These are phyloP conservation scores for Massariosphaeria phaeospora DNA, from an alignment of 495 filamentous ascomycete species.

Conservation along the genomic window DNA sequence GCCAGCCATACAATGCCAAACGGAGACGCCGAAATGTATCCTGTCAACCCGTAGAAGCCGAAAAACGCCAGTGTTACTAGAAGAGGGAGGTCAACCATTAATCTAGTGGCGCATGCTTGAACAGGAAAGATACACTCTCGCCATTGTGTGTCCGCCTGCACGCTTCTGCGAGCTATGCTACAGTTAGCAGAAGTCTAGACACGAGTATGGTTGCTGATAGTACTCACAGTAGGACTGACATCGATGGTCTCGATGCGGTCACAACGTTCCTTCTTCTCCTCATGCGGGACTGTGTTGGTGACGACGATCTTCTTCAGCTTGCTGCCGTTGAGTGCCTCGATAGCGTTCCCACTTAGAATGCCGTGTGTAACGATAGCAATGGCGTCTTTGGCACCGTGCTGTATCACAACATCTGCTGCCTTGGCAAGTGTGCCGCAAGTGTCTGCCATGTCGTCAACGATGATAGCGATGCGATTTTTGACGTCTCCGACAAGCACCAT, in stretches of 20 bases:
- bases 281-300: slow-evolving; percentile 93
- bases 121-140: slow-evolving; percentile 87
- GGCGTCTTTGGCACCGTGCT: slow-evolving; percentile 80
- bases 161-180: slow-evolving; percentile 50
- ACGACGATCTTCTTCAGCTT: slow-evolving; percentile 75
- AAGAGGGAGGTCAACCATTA: no score
- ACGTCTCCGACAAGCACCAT: slow-evolving; percentile 80
- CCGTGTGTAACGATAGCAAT: slow-evolving; percentile 96
- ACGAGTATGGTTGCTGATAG: slow-evolving; percentile 4
- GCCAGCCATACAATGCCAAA: no score
- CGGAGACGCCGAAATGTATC: no score
- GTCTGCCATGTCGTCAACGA: slow-evolving; percentile 74
- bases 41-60: no score
- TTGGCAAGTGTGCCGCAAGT: slow-evolving; percentile 94
- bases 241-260: slow-evolving; percentile 83
- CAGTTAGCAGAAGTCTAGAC: slow-evolving; percentile 32
- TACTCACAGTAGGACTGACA: slow-evolving; percentile 75
- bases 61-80: no score
- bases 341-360: slow-evolving; percentile 86
- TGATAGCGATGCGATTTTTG: slow-evolving; percentile 60
- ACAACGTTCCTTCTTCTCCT: slow-evolving; percentile 74
- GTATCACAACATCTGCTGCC: slow-evolving; percentile 84
- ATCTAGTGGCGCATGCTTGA: slow-evolving; percentile 72
- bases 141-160: slow-evolving; percentile 93
- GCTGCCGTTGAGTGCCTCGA: slow-evolving; percentile 83